Conservation (phyloP, 805 yeast species). For the Teunomyces kruisii region DNA sequence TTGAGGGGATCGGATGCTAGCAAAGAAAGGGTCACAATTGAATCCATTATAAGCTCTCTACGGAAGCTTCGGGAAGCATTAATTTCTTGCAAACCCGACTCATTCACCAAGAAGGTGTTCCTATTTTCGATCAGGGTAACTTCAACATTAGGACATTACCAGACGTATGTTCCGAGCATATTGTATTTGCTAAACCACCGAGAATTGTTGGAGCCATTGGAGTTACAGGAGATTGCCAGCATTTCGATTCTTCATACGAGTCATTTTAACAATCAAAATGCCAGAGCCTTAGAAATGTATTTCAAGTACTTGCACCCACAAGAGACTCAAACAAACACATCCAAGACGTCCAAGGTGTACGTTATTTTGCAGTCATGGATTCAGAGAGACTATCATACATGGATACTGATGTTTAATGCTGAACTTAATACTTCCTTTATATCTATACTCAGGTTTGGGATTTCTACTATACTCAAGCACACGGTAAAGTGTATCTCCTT, state of each 20-base stretch:
- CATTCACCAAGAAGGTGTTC: constrained; percentile 46
- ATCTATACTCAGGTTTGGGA: constrained; percentile 45
- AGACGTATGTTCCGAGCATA: constrained; percentile 57
- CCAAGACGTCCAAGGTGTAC: neutral
- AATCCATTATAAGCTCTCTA: constrained; percentile 28
- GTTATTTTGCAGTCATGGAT: constrained; percentile 25
- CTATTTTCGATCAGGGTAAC: constrained; percentile 48
- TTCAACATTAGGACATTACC: constrained; percentile 47
- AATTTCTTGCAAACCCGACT: constrained; percentile 34
- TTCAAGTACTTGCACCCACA: constrained; percentile 21
- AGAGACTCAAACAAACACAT: constrained; percentile 7
- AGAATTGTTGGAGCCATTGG: constrained; percentile 15
- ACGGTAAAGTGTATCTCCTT: constrained; percentile 30
- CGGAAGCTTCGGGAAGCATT: constrained; percentile 60
- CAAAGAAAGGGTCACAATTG: constrained; percentile 13
- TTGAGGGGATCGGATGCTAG: neutral
- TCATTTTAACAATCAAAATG: constrained; percentile 37
- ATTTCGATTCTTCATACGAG: constrained; percentile 46
- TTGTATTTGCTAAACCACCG: constrained; percentile 35
- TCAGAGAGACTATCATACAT: constrained; percentile 27
- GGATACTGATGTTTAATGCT: constrained; percentile 30
- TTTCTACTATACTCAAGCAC: constrained; percentile 24
- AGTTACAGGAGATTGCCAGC: constrained; percentile 40
- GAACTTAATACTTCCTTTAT: constrained; percentile 32
- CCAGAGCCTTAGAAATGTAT: constrained; percentile 31